Conservation (phyloP, 2,329 filamentous ascomycete species). For the Cytospora chrysosperma region DNA sequence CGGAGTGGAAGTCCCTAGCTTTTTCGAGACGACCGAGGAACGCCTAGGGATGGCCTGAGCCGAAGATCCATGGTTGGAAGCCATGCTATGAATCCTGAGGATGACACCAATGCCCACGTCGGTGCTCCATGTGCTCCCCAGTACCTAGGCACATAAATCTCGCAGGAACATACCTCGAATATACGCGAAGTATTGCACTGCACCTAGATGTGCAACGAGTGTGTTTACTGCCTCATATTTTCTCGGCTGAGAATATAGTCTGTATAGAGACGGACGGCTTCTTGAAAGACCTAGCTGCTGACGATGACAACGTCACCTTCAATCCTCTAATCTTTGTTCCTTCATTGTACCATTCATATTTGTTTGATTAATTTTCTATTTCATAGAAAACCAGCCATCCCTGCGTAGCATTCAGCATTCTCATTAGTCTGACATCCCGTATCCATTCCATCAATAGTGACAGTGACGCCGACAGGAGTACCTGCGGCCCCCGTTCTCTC, state of each 20-base stretch:
- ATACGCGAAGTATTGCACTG: too few relatives aligned
- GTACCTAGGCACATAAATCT: too few relatives aligned
- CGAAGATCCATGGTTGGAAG: background rate
- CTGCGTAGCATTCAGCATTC: background rate
- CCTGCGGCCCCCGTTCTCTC: background rate
- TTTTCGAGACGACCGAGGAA: conserved; percentile 16
- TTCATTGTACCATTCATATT: background rate
- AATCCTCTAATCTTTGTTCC: background rate
- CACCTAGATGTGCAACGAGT: too few relatives aligned
- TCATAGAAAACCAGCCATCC: background rate
- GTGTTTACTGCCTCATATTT: too few relatives aligned
- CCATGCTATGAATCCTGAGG: background rate
- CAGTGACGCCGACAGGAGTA: background rate
- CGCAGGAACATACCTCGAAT: too few relatives aligned
- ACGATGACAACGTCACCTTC: background rate
- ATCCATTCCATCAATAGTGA: background rate
- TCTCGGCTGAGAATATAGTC: too few relatives aligned
- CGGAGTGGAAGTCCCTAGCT: conserved; percentile 11
- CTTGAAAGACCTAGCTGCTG: too few relatives aligned
- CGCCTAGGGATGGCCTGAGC: background rate
- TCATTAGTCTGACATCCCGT: background rate
- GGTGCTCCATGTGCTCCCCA: too few relatives aligned
- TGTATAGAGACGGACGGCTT: too few relatives aligned
- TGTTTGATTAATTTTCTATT: background rate
- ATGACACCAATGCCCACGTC: too few relatives aligned